Base-by-base conservation (phyloP, 192 early-diverging fungal genomes). In the Coemansia sp. region DNA sequence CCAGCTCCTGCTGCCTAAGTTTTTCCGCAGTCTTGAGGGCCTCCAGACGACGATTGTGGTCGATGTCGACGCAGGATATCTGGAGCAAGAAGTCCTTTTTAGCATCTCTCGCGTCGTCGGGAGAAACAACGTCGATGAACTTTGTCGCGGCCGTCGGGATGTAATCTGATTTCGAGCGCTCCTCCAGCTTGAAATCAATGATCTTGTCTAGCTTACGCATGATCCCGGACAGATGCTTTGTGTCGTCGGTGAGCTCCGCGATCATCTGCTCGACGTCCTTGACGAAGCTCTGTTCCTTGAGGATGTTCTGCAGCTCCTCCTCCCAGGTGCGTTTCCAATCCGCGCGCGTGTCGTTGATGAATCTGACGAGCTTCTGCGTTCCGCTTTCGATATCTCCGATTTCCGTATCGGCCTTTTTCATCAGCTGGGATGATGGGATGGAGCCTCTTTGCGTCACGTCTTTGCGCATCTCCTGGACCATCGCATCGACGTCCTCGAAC, bases 281-380 rank as follows among this genome's bases (percentile, higher is more conserved):
- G 63, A 91, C 77, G 50, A 89, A 88, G 64, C 84, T 73, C 65
- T 93, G 90, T 59, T 93, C 91, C 56, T 86, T 85, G 22, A 93
- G 75, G 55, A 93, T 89, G 28, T 81, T 88, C 58, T 93, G 88
- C 46, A 93, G 68, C 67, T 93, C 91, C 9, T 86, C 85, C 64
- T 91, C 90, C 91, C 91, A 93, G 1, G 85, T 89, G 72, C 86
- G 86, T 56, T 91, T 91, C 90, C 90, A 91, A 6, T 82, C 81
- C n/a, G 86, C 79, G 39, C 87, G 81, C 13, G 86, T 77, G 0
- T 85, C 82, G 48, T 77, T 70, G 42, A 93, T 88, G 46, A 83
- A 85, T 20, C 73, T 54, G 1, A 85, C 65, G 11, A 90, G 82
- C 24, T 81, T 74, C 14, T 68, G 59, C 16, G 86, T 82, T 24